Evolutionary conservation across 2,329 filamentous ascomycete genomes (phyloP).

Genomic region (Fusarium sp.): DNA sequence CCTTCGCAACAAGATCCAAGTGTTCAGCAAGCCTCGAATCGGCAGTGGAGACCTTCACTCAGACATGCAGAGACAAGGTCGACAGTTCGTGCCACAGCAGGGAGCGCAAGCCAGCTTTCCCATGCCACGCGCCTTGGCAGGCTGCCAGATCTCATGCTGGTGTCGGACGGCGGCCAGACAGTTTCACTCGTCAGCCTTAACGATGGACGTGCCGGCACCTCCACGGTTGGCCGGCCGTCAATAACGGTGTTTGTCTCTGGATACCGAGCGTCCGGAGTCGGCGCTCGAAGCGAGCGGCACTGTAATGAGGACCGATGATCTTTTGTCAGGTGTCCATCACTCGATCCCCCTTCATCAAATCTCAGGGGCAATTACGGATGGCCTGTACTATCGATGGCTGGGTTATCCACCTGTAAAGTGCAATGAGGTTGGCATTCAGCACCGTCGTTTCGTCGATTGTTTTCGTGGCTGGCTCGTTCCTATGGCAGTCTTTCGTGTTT

Average conservation of each 20-base stretch:
- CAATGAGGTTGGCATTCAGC: not conserved
- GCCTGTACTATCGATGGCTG: slow-evolving; percentile 12
- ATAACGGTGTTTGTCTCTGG: not conserved
- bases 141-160: slow-evolving; percentile 32
- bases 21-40: slow-evolving; percentile 3
- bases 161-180: slow-evolving; percentile 7
- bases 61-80: slow-evolving; percentile 24
- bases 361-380: not conserved
- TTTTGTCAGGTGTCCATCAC: slow-evolving; percentile 7
- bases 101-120: slow-evolving; percentile 19
- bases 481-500: not conserved
- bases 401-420: slow-evolving; percentile 7
- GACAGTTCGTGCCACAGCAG: slow-evolving; percentile 29
- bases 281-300: slow-evolving; percentile 1
- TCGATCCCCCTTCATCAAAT: slow-evolving; percentile 8
- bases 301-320: slow-evolving; percentile 6
- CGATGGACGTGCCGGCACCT: not conserved
- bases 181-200: slow-evolving; percentile 34
- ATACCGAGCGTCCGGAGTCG: not conserved
- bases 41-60: slow-evolving; percentile 11
- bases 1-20: not conserved
- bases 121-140: slow-evolving; percentile 22
- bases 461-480: slow-evolving; percentile 12
- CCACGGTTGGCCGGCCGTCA: not conserved
- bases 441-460: not conserved